Evolutionary conservation across 1,139 yeast genomes (phyloP).

Genomic region (Scheffersomyces stambukii): DNA sequence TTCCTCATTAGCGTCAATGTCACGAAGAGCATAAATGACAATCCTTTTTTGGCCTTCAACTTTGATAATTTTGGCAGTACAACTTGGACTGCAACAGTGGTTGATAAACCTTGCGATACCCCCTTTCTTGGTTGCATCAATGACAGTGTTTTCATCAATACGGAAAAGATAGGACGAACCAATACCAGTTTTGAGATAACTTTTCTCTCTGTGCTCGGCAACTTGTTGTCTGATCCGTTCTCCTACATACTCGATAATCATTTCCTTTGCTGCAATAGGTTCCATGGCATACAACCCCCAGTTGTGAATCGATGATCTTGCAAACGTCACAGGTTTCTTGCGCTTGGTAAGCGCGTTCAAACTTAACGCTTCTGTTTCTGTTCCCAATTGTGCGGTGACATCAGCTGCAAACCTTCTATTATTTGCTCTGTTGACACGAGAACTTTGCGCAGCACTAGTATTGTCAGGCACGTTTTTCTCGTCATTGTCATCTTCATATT

Average conservation of each 20-base stretch:
- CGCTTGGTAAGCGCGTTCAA: slow-evolving; percentile 79
- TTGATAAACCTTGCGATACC: slow-evolving; percentile 95
- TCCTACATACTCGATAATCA: slow-evolving; percentile 99
- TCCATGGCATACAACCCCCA: slow-evolving; percentile 98
- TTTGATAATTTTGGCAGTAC: slow-evolving; percentile 93
- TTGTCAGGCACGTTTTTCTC: slow-evolving; percentile 24
- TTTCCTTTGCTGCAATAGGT: slow-evolving; percentile 89
- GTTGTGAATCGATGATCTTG: slow-evolving; percentile 93
- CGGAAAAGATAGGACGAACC: slow-evolving; percentile 92
- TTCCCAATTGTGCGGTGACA: slow-evolving; percentile 77
- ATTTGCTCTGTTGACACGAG: slow-evolving; percentile 84
- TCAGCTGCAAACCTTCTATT: slow-evolving; percentile 91
- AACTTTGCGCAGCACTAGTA: slow-evolving; percentile 46
- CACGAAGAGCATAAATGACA: slow-evolving; percentile 89
- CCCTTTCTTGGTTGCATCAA: slow-evolving; percentile 96
- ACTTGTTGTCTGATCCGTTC: slow-evolving; percentile 92
- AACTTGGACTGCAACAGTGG: slow-evolving; percentile 96
- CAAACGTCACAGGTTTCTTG: slow-evolving; percentile 91
- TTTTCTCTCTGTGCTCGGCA: slow-evolving; percentile 87
- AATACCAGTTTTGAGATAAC: slow-evolving; percentile 84
- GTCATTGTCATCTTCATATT: slow-evolving; percentile 52
- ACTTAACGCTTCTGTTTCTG: slow-evolving; percentile 77
- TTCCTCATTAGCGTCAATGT: slow-evolving; percentile 86
- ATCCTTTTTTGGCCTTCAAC: slow-evolving; percentile 93
- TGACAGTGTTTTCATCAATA: slow-evolving; percentile 89